phyloP scores from a whole-genome alignment of 306 rosid genomes.

The Acacia confusa region DNA sequence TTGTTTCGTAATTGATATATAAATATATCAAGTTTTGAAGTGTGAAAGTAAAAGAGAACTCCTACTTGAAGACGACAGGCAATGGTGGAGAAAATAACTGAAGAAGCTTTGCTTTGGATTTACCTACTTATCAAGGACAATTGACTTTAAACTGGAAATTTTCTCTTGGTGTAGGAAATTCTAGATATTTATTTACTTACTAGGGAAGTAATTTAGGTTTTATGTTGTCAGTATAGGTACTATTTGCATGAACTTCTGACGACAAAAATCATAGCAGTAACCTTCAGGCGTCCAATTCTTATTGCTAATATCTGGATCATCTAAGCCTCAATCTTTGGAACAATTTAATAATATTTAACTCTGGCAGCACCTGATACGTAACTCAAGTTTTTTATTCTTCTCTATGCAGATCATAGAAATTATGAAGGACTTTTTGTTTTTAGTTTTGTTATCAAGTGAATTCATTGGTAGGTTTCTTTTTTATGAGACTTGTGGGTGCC shows the following conservation, averaged over 20 bases:
- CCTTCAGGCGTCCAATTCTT: background rate
- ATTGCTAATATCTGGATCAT: background rate
- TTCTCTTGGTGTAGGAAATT: background rate
- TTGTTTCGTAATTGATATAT: background rate
- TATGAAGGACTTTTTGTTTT: background rate
- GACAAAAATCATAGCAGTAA: background rate
- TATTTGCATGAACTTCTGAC: background rate
- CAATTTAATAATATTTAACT: background rate
- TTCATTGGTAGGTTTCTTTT: background rate
- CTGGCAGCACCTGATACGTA: background rate
- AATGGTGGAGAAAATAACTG: background rate
- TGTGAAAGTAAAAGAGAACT: background rate
- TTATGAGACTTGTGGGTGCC: background rate
- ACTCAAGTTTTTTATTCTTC: constrained; percentile 11
- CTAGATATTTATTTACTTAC: background rate
- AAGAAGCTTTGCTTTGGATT: background rate
- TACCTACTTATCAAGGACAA: background rate
- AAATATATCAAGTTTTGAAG: background rate
- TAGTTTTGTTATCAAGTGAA: background rate
- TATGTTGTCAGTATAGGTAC: background rate
- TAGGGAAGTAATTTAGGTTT: background rate
- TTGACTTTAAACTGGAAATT: background rate
- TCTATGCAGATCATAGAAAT: constrained; percentile 14
- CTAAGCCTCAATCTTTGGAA: background rate
- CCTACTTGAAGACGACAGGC: background rate